Evolutionary conservation across 1,284 basidiomycete species (phyloP).

Genomic region (Malassezia pachydermatis): DNA sequence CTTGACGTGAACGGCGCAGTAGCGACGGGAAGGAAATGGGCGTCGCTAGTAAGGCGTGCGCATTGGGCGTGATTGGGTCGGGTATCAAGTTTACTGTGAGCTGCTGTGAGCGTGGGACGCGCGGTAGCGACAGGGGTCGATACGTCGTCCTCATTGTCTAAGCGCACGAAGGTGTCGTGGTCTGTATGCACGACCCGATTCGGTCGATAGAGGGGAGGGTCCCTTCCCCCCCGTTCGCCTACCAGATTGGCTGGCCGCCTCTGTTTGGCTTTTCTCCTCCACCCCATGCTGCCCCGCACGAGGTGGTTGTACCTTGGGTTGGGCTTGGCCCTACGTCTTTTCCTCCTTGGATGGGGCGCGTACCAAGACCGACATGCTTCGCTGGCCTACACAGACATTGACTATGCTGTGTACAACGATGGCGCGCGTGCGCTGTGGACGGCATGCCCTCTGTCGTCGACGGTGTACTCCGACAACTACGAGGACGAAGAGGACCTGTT

Average conservation of each 20-base stretch:
- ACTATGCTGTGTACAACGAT: conserved; percentile 90
- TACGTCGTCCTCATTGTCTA: too few species aligned
- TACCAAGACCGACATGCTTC: conserved; percentile 71
- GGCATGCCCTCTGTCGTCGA: conserved; percentile 29
- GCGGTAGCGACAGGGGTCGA: conserved; percentile 53
- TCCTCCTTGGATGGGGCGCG: conserved; percentile 69
- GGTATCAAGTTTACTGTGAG: conserved; percentile 63
- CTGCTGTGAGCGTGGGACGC: conserved; percentile 56
- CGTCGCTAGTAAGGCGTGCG: conserved; percentile 54
- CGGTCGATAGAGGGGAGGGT: too few species aligned
- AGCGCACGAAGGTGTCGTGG: too few species aligned
- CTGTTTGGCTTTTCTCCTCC: neutral
- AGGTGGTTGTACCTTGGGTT: conserved; percentile 33
- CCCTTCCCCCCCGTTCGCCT: too few species aligned
- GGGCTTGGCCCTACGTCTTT: conserved; percentile 58
- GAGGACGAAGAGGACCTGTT: conserved; percentile 27
- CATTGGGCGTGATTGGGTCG: conserved; percentile 56
- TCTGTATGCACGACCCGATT: too few species aligned
- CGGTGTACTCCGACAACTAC: conserved; percentile 21
- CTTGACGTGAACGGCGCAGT: conserved; percentile 61
- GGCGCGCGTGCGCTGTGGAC: conserved; percentile 54
- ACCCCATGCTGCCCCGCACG: conserved; percentile 2
- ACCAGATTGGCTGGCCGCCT: too few species aligned
- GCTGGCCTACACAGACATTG: conserved; percentile 94
- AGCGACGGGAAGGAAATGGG: conserved; percentile 35